These are phyloP conservation scores for Geoglossum glabrum DNA, from an alignment of 495 filamentous ascomycete species.

Conservation along the genomic window DNA sequence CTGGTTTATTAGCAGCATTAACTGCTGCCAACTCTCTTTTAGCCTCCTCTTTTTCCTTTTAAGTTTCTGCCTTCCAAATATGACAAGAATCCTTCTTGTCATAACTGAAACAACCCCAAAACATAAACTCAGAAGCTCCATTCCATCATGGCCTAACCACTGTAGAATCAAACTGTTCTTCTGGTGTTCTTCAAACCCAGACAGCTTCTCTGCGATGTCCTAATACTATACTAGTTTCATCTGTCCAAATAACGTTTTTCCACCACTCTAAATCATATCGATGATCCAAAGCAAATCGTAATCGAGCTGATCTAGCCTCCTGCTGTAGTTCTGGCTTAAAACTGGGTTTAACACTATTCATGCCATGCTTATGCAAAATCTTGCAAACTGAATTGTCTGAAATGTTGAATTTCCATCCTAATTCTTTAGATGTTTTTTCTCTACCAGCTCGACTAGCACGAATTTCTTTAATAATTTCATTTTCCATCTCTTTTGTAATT, in stretches of 20 bases:
- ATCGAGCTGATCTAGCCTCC: background rate
- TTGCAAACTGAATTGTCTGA: background rate
- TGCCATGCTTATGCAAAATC: background rate
- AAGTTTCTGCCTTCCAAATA: conserved; percentile 3
- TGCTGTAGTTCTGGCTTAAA: background rate
- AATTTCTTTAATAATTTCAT: background rate
- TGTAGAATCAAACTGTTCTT: background rate
- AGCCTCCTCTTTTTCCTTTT: background rate
- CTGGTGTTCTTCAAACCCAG: background rate
- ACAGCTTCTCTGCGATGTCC: background rate
- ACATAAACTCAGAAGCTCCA: conserved; percentile 2
- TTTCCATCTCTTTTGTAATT: background rate
- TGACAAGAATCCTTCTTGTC: conserved; percentile 5
- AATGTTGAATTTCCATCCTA: background rate
- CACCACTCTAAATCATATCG: background rate
- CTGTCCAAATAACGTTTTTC: conserved; percentile 4
- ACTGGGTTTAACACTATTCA: background rate
- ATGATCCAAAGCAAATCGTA: background rate
- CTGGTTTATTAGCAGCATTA: background rate
- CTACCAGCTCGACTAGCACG: background rate
- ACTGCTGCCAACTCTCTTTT: background rate
- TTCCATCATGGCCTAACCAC: background rate
- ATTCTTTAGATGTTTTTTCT: background rate
- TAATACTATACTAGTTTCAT: no score
- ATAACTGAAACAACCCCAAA: conserved; percentile 4